Percentiles rank a stretch among this genome's conserved stretches.
Conservation (phyloP, 2,329 filamentous ascomycete genomes). For the Cyclaneusma minus region DNA sequence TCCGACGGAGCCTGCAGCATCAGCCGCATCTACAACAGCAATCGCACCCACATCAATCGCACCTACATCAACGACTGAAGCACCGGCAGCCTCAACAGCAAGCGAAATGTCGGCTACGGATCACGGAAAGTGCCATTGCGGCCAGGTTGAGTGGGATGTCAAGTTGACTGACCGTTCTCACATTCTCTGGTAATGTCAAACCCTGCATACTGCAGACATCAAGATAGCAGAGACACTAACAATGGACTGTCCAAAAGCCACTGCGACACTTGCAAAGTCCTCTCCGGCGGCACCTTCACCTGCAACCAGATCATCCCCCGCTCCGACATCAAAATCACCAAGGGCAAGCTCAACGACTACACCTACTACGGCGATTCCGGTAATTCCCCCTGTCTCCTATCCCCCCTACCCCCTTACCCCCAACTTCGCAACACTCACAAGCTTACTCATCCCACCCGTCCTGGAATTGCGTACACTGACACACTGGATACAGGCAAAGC, state of each 20-base stretch:
- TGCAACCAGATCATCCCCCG: conserved; percentile 28
- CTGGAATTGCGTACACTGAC: neutral
- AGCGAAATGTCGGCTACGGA: conserved; percentile 5
- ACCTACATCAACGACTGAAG: too few relatives aligned
- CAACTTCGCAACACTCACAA: too few relatives aligned
- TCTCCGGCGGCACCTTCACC: conserved; percentile 46
- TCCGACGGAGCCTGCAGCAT: too few relatives aligned
- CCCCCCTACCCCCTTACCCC: conserved; percentile 1
- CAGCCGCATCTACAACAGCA: too few relatives aligned
- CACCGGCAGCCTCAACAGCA: conserved; percentile 8
- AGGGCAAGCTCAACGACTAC: conserved; percentile 32
- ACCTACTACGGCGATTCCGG: conserved; percentile 39
- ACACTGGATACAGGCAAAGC: conserved; percentile 25
- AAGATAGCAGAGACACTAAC: conserved; percentile 1
- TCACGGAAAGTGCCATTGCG: conserved; percentile 40
- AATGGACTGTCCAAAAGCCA: conserved; percentile 25
- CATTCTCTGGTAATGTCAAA: conserved; percentile 21
- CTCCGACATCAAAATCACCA: conserved; percentile 31
- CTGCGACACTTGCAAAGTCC: conserved; percentile 48
- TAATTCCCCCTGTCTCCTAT: conserved; percentile 11
- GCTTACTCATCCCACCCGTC: neutral
- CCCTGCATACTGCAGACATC: neutral
- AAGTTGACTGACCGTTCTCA: conserved; percentile 28
- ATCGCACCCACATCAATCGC: too few relatives aligned
- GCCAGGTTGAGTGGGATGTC: conserved; percentile 33